Evolutionary conservation across 108 stramenopile species (phyloP).

Genomic region (Schizochytrium sp.): DNA sequence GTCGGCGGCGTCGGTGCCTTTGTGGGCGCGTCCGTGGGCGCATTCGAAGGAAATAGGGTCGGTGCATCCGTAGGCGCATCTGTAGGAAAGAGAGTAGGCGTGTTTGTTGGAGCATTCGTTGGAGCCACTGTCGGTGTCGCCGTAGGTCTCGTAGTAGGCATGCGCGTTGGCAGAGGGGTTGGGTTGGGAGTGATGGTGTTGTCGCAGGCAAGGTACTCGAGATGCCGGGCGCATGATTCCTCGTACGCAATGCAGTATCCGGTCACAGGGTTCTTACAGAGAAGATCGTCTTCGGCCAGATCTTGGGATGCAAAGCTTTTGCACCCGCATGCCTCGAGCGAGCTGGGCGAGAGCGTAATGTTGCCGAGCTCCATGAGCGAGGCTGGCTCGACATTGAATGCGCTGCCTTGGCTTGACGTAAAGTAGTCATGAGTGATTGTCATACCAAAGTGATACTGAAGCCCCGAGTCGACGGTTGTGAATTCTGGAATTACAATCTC

Average conservation of each 20-base stretch:
- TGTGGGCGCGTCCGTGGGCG: neutral
- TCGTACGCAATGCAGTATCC: neutral
- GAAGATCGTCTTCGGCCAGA: neutral
- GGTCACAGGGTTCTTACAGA: neutral
- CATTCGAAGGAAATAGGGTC: neutral
- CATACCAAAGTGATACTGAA: neutral
- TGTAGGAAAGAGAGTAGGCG: neutral
- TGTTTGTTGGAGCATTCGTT: neutral
- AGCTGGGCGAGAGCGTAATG: neutral
- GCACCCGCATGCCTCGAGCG: neutral
- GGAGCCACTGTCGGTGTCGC: neutral
- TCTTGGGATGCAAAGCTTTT: neutral
- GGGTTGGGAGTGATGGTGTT: neutral
- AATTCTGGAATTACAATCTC: neutral
- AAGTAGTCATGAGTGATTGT: neutral
- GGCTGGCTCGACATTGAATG: neutral
- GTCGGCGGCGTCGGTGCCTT: neutral
- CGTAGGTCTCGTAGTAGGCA: neutral
- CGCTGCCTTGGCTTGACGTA: neutral
- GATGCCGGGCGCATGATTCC: neutral
- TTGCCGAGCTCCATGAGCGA: neutral
- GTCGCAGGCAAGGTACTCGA: neutral
- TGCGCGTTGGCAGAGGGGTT: neutral
- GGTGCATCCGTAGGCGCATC: neutral
- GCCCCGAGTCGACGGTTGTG: neutral